These are phyloP conservation scores for Fusarium miscanthi DNA, from an alignment of 2,329 filamentous ascomycete genomes.

Conservation along the genomic window DNA sequence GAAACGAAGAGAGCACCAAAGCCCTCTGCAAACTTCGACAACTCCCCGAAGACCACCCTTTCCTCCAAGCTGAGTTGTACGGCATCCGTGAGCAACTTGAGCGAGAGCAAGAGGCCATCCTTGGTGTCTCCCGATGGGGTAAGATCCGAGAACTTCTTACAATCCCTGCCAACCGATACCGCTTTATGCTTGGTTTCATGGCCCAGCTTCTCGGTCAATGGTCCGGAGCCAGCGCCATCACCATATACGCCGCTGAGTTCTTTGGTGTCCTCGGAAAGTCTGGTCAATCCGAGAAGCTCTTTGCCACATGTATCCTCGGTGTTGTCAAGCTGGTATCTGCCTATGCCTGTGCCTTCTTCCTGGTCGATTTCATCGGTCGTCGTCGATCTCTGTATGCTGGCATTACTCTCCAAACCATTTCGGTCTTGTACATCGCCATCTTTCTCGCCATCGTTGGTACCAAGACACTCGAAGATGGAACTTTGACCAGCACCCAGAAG, in stretches of 20 bases:
- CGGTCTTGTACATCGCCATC: constrained; percentile 17
- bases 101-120: constrained; percentile 16
- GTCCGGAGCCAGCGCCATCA: constrained; percentile 19
- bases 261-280: constrained; percentile 17
- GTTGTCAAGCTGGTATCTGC: constrained; percentile 15
- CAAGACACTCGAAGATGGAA: background rate
- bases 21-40: constrained; percentile 16
- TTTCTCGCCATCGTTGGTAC: constrained; percentile 11
- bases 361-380: constrained; percentile 19
- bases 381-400: constrained; percentile 7
- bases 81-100: constrained; percentile 15
- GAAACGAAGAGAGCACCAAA: constrained; percentile 3
- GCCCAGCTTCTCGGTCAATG: constrained; percentile 18
- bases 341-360: constrained; percentile 22
- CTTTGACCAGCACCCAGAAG: constrained; percentile 12
- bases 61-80: constrained; percentile 9
- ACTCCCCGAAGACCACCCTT: constrained; percentile 13
- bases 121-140: constrained; percentile 20
- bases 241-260: constrained; percentile 19
- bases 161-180: constrained; percentile 19
- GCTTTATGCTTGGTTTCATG: constrained; percentile 23
- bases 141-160: constrained; percentile 18
- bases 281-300: constrained; percentile 23
- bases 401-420: constrained; percentile 11
- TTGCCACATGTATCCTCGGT: constrained; percentile 19